Base-by-base conservation (phyloP, 208 protist genomes). In the Wallacemonas rigidus region DNA sequence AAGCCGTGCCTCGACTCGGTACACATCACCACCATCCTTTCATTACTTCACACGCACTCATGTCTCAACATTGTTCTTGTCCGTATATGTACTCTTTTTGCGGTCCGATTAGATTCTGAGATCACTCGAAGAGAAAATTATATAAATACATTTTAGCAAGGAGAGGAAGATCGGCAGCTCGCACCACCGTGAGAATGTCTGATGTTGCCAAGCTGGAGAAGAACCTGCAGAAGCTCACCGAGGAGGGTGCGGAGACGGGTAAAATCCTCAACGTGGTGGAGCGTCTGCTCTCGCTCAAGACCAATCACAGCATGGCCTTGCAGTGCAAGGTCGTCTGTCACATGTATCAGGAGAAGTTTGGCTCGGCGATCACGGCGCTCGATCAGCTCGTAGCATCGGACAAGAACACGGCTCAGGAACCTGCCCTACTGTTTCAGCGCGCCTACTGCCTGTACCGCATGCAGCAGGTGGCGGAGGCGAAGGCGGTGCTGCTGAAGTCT, bases 381-480 rank as follows among this genome's bases (percentile, higher is more conserved):
- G 86, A 94, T 26, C 77, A 79, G 36, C 74, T 92, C 3, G 63
- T 68, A 35, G 41, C 14, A 1, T 60, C 61, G 2, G 61, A 73
- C 58, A 55, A 56, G 43, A n/a, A 39, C 2, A 73, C 57, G 14
- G 48, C 57, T 5, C 51, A 74, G 69, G 1, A 15, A 35, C 73
- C 83, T 47, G 76, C 79, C 26, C 79, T 79, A 14, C 56, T 79
- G 14, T 92, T 96, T 56, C 87, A 92, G 61, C 79, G 82, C 57
- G 88, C 86, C 2, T 96, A 93, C 72, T 94, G 89, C 48, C 69
- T 86, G 39, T 96, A 96, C 67, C 82, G 89, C 35, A 48, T 88
- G 60, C 74, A 76, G 62, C 83, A 87, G 17, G 86, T 90, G 77
- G n/a, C 51, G 8, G 77, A 90, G 72, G 91, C 91, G 8, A 80